Evolutionary conservation across 2,329 filamentous ascomycete species (phyloP).

Genomic region (Blumeriella jaapii): DNA sequence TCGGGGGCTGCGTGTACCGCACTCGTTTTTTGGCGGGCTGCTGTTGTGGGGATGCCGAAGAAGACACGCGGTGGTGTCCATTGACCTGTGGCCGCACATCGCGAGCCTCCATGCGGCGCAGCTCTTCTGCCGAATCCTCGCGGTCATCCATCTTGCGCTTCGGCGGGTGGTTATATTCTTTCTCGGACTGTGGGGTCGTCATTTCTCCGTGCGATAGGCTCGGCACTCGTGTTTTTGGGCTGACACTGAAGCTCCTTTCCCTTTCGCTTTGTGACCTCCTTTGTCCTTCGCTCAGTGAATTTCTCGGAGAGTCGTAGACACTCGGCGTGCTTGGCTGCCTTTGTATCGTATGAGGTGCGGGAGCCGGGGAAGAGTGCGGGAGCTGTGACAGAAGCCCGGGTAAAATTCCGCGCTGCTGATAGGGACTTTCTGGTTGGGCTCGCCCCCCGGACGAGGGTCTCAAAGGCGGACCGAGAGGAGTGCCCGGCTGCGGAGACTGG

Average conservation of each 20-base stretch:
- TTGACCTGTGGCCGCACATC: slow-evolving; percentile 16
- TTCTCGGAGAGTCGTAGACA: slow-evolving; percentile 37
- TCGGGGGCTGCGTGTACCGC: slow-evolving; percentile 40
- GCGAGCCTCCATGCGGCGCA: slow-evolving; percentile 9
- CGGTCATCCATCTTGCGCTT: slow-evolving; percentile 25
- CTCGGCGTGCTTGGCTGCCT: slow-evolving; percentile 34
- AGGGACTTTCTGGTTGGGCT: slow-evolving; percentile 47
- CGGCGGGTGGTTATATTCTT: slow-evolving; percentile 12
- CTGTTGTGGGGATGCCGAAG: slow-evolving; percentile 26
- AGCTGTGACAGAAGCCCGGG: slow-evolving; percentile 17
- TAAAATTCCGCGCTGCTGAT: slow-evolving; percentile 38
- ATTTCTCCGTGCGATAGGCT: slow-evolving; percentile 19
- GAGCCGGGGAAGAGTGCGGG: slow-evolving; percentile 28
- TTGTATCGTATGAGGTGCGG: slow-evolving; percentile 28
- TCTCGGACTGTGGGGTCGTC: slow-evolving; percentile 15
- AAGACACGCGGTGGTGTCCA: slow-evolving; percentile 13
- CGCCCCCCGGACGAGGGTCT: slow-evolving; percentile 35
- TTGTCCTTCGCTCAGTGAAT: slow-evolving; percentile 31
- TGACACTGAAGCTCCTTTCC: slow-evolving; percentile 62
- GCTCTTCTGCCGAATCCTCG: slow-evolving; percentile 15
- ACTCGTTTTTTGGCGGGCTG: slow-evolving; percentile 37
- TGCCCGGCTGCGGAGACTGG: slow-evolving; percentile 24
- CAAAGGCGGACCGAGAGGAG: slow-evolving; percentile 41
- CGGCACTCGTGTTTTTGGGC: slow-evolving; percentile 58
- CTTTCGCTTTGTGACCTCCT: slow-evolving; percentile 47